Base-by-base conservation (phyloP, 2,329 filamentous ascomycete species). In the Colletotrichum liaoningense region DNA sequence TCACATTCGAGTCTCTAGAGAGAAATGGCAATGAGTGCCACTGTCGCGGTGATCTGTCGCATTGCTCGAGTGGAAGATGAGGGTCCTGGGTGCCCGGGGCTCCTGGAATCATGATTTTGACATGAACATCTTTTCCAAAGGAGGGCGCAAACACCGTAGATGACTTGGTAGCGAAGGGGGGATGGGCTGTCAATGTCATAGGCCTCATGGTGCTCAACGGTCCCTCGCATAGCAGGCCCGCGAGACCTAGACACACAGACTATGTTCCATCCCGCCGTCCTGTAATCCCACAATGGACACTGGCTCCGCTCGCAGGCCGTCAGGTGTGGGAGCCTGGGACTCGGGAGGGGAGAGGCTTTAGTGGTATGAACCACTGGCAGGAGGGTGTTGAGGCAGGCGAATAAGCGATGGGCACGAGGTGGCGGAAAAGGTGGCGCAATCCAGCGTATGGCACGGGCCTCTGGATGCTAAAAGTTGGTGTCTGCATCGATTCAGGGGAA, bases 401-500 rank as follows among this genome's bases (percentile, higher is more conserved):
- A 69, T 72, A 24, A 55, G 42, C 52, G 49, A 55, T n/a, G 14
- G 49, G 55, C 11, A 56, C 28, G 24, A 49, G 14, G 57, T 22
- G 58, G 58, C 19, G 16, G 59, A 24, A 66, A 49, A 63, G 59
- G 59, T 69, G 59, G 65, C 59, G 66, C n/a, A 24, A 24, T 52
- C 26, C 42, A n/a, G 28, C 12, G 28, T 28, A 30, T 64, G 9
- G 65, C 59, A 72, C 58, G 59, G 66, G 22, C 59, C 66, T 56
- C 66, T 59, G 19, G 42, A 42, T 64, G 66, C 66, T 46, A 69
- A 26, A 38, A 69, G 59, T 46, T 63, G 70, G 66, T 56, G 60
- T 69, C 66, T 70, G 70, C 65, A 69, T 28, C 38, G 42, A 46
- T 26, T 64, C 69, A 72, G 69, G 69, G 66, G 69, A 63, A 64